These are phyloP conservation scores for Phragmites australis DNA, from an alignment of 176 grass and related monocot genomes.

Conservation along the genomic window DNA sequence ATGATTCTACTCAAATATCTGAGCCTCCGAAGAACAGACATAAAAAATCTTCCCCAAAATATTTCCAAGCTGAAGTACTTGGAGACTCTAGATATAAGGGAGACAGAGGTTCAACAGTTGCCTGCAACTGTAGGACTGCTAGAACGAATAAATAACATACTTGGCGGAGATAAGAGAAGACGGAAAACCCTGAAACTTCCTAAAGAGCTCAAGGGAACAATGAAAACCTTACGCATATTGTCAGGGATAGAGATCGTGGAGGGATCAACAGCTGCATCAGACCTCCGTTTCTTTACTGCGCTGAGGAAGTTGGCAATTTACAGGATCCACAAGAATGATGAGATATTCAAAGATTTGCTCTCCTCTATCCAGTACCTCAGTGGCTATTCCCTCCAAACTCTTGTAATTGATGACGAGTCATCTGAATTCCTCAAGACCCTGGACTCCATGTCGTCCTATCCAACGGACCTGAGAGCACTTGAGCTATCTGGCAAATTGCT, in stretches of 20 bases:
- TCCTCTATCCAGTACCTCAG: conserved; percentile 7
- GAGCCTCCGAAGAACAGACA: background rate
- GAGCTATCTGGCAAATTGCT: background rate
- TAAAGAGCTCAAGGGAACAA: background rate
- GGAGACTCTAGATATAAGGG: background rate
- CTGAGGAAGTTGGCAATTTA: background rate
- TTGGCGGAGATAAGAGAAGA: background rate
- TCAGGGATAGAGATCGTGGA: background rate
- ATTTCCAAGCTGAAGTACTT: background rate
- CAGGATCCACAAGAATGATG: background rate
- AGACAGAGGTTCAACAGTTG: background rate
- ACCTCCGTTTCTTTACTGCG: background rate
- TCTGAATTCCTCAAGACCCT: background rate
- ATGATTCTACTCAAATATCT: conserved; percentile 1
- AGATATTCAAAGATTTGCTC: background rate
- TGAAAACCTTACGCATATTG: background rate
- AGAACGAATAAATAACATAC: background rate
- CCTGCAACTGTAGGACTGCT: background rate
- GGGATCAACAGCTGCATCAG: background rate
- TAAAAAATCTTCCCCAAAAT: background rate
- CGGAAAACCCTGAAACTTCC: background rate
- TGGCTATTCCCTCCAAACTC: background rate
- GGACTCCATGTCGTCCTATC: background rate
- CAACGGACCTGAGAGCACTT: background rate
- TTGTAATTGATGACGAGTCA: background rate